A percentile compares a stretch with the other conserved stretches of the same genome.
These are phyloP conservation scores for Castanea mollissima DNA, from an alignment of 306 rosid species.

Conservation along the genomic window DNA sequence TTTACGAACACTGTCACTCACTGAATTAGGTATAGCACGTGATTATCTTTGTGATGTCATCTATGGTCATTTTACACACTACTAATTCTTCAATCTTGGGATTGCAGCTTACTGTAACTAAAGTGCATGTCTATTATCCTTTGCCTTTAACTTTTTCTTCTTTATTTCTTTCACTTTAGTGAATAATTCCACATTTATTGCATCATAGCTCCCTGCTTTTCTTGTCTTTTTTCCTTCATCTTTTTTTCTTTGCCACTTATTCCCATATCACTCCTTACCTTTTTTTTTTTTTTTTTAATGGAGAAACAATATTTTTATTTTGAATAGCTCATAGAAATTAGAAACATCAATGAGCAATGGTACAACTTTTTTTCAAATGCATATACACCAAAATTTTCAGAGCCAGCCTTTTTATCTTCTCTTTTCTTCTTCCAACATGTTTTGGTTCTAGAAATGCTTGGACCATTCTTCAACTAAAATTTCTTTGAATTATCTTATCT, in stretches of 20 bases:
- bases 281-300: neutral
- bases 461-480: too few species aligned
- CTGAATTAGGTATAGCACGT: conserved; percentile 40
- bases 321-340: neutral
- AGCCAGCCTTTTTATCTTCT: neutral
- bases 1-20: conserved; percentile 31
- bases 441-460: neutral
- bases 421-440: neutral
- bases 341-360: neutral
- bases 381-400: neutral
- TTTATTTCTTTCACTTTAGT: conserved; percentile 59
- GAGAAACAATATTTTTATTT: neutral
- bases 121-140: conserved; percentile 30
- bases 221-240: conserved; percentile 24
- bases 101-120: conserved; percentile 41
- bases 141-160: conserved; percentile 67
- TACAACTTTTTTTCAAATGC: neutral
- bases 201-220: conserved; percentile 37
- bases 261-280: neutral
- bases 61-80: conserved; percentile 10
- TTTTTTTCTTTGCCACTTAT: neutral
- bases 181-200: conserved; percentile 32
- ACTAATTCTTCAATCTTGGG: conserved; percentile 41
- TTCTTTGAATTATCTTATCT: neutral
- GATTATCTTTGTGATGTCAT: conserved; percentile 49